Evolutionary conservation across 2,329 filamentous ascomycete species (phyloP).

Genomic region (Calonectria hawksworthii): DNA sequence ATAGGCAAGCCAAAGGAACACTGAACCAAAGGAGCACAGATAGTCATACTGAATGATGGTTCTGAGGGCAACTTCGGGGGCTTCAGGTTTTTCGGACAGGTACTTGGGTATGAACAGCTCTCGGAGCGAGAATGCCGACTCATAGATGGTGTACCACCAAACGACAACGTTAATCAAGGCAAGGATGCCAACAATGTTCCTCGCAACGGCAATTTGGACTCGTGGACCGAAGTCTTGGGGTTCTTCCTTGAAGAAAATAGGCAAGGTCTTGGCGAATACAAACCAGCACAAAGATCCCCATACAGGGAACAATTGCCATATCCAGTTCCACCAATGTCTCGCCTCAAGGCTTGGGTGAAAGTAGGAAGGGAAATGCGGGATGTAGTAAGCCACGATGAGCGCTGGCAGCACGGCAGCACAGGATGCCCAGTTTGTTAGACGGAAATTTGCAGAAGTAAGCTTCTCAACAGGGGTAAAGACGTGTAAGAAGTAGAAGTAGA

Average conservation of each 20-base stretch:
- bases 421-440: conserved; percentile 18
- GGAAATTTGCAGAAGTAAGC: conserved; percentile 24
- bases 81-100: conserved; percentile 33
- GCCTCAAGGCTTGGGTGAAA: conserved; percentile 39
- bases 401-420: conserved; percentile 38
- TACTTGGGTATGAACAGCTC: conserved; percentile 44
- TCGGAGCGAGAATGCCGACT: conserved; percentile 1
- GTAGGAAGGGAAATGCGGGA: conserved; percentile 36
- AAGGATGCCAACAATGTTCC: conserved; percentile 6
- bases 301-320: conserved; percentile 48
- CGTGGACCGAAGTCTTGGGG: background rate
- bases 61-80: conserved; percentile 28
- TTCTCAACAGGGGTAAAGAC: conserved; percentile 35
- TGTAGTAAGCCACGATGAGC: conserved; percentile 34
- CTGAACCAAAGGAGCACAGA: conserved; percentile 35
- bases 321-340: conserved; percentile 49
- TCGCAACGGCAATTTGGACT: background rate
- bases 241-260: background rate
- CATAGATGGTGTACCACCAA: conserved; percentile 39
- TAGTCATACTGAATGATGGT: conserved; percentile 48
- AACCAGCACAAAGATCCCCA: conserved; percentile 41
- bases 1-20: conserved; percentile 42
- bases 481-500: conserved; percentile 44
- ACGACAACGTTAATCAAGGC: conserved; percentile 13
- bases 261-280: conserved; percentile 13